Conservation (phyloP, 1,284 basidiomycete genomes). For the Trametes pubescens region DNA sequence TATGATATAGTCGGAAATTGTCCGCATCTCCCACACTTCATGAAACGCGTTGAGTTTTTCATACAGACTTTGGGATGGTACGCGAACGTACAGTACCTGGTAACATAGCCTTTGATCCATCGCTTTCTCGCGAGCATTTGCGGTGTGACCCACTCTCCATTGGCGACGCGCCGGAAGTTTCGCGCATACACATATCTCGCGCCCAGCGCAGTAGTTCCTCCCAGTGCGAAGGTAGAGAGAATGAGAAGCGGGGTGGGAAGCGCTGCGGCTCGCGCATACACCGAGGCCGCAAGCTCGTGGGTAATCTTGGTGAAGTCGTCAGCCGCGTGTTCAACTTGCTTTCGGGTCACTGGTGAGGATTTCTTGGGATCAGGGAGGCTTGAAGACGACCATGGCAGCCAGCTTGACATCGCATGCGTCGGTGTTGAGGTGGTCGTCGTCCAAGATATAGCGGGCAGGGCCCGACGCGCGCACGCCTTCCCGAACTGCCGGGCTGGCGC, state of each 20-base stretch:
- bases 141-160: conserved; percentile 70
- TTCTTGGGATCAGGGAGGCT: background rate
- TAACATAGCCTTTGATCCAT: conserved; percentile 80
- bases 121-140: conserved; percentile 59
- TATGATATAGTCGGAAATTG: conserved; percentile 86
- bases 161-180: conserved; percentile 67
- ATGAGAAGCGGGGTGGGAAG: conserved; percentile 29
- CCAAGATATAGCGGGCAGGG: background rate
- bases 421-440: background rate
- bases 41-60: background rate
- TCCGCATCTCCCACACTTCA: conserved; percentile 86
- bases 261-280: conserved; percentile 15
- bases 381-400: conserved; percentile 7
- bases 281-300: conserved; percentile 6
- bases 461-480: conserved; percentile 1
- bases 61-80: background rate
- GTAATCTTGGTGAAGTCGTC: background rate
- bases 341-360: background rate
- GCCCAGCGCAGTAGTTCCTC: conserved; percentile 51
- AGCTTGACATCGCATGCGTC: conserved; percentile 2
- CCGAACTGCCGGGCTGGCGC: background rate
- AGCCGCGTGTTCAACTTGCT: background rate
- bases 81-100: conserved; percentile 55
- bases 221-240: conserved; percentile 49
- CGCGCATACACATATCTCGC: conserved; percentile 55